These are phyloP conservation scores for Trebouxia sp. DNA, from an alignment of 139 green algal genomes.

Conservation along the genomic window DNA sequence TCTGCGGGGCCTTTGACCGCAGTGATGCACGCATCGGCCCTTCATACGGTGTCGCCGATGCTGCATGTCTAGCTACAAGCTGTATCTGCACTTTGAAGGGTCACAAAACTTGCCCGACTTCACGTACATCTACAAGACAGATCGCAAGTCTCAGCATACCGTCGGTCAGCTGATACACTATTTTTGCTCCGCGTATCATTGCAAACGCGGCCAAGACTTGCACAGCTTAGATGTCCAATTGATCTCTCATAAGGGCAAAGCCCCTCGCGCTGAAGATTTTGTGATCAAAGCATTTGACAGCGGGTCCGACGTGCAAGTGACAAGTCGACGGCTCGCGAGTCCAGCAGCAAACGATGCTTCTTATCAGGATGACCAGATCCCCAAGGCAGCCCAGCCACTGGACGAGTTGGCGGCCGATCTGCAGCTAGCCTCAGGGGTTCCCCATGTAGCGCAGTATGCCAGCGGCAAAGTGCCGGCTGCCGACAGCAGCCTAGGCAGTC, in stretches of 20 bases:
- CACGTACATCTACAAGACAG: slow-evolving; percentile 15
- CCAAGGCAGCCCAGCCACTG: background rate
- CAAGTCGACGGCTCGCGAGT: background rate
- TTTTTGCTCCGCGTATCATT: background rate
- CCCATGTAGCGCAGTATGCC: background rate
- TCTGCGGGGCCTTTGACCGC: background rate
- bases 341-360: background rate
- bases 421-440: background rate
- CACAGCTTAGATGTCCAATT: background rate
- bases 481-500: background rate
- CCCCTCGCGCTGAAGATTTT: background rate
- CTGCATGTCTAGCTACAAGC: slow-evolving; percentile 10
- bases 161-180: background rate
- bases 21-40: background rate
- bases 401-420: slow-evolving; percentile 10
- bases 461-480: background rate
- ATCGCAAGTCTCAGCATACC: background rate
- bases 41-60: background rate
- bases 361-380: no score
- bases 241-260: slow-evolving; percentile 11
- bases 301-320: background rate
- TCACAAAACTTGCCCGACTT: background rate
- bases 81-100: slow-evolving; percentile 23
- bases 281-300: slow-evolving; percentile 5
- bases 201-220: background rate